Percentiles rank a stretch among this genome's conserved stretches.
phyloP scores from a whole-genome alignment of 2,329 filamentous ascomycete genomes.

The Cercospora sojina region DNA sequence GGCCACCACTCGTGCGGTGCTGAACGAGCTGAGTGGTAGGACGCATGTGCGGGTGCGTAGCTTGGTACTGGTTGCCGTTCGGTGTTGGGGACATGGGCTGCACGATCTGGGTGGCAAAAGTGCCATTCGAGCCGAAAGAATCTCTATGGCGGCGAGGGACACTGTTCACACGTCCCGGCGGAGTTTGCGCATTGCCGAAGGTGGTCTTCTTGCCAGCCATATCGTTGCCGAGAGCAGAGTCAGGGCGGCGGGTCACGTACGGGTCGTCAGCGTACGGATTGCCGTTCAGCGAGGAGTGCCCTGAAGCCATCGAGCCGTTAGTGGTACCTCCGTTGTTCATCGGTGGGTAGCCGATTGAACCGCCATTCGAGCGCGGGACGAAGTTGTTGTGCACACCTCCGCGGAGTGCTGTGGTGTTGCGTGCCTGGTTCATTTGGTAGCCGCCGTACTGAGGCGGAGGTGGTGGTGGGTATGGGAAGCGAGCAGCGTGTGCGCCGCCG shows the following conservation, averaged over 20 bases:
- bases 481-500: neutral
- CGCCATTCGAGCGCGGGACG: neutral
- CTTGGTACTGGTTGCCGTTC: neutral
- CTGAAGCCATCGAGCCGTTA: neutral
- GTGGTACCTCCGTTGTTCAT: neutral
- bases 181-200: neutral
- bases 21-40: neutral
- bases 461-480: neutral
- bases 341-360: neutral
- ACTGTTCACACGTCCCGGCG: neutral
- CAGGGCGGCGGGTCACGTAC: neutral
- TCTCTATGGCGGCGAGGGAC: conserved; percentile 1
- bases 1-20: neutral
- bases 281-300: neutral
- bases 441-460: neutral
- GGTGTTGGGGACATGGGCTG: neutral
- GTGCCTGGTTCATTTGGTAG: neutral
- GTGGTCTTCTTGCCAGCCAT: neutral
- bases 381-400: conserved; percentile 8
- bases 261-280: neutral
- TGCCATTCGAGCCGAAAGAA: conserved; percentile 8
- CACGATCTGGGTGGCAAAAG: conserved; percentile 13
- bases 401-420: neutral
- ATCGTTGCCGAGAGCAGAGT: neutral
- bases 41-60: neutral